Evolutionary conservation across 768 basidiomycete genomes (phyloP), one percentile per base, ranked within the genome.

Genomic region (Imleria badia): DNA sequence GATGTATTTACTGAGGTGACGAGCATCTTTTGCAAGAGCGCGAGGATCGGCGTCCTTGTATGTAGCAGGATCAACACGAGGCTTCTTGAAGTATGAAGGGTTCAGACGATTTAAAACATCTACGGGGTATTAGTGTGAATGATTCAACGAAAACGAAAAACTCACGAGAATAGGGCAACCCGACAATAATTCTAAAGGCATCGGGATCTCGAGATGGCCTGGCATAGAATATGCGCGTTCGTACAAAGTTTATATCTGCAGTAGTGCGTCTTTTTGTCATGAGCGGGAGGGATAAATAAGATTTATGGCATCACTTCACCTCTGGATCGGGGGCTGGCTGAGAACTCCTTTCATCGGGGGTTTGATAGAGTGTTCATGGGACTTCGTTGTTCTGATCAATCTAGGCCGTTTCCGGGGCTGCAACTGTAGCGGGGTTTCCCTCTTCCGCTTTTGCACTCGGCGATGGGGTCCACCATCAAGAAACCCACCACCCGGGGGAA

Each of bases 1-100:
- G 2, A 98, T 75, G 62, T 93, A 87, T 72, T 94, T 94, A 33
- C 87, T 78, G 1, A 93, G 71, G 58, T 84, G 84, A 38, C 87
- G 78, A 1, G 81, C 79, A 36, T 81, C 68, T 36, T 76, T 76
- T 41, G 74, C 75, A 60, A 80, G 80, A 54, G 73, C 64, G 10
- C 72, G 74, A 23, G 75, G 72, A 56, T 83, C 80, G 1, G 76
- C 78, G 33, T 82, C 79, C 3, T 71, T 61, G 51, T 73, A 76
- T 4, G 55, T 55, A 6, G 60, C 66, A 38, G 66, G 66, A 43
- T 67, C 53, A 19, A 54, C 48, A 26, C 55, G 69, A 14, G 66
- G 57, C 26, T 69, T 71, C 52, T 64, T 71, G 49, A 61, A 61
- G 64, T 77, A 80, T 6, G 78, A 74, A 1, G 79, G 78, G 33